Percentiles rank a stretch among this genome's conserved stretches.
Conservation (phyloP, 352 stramenopile species). For the Phytopythium mirpurense region DNA sequence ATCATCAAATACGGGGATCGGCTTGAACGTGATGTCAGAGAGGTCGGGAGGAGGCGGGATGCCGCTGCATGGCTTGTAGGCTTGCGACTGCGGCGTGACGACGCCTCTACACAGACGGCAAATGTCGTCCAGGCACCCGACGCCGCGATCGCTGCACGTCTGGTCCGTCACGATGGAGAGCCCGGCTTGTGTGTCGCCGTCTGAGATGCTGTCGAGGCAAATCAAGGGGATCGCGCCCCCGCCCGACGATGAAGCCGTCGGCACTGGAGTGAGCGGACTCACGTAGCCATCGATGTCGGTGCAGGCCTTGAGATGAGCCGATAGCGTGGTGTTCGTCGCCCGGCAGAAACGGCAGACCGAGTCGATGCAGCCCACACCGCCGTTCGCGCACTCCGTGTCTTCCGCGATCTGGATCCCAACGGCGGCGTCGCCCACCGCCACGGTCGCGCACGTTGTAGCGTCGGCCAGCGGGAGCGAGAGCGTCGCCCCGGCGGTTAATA, state of each 20-base stretch:
- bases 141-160: constrained; percentile 23
- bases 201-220: not conserved
- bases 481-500: no score
- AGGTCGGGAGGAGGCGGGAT: constrained; percentile 12
- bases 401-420: not conserved
- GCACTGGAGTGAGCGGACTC: constrained; percentile 9
- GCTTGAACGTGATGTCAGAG: constrained; percentile 20
- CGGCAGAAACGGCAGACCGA: constrained; percentile 2
- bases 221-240: not conserved
- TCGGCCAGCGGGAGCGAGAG: no score
- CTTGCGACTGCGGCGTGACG: constrained; percentile 18
- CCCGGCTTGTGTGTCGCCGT: not conserved
- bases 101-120: constrained; percentile 26
- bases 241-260: not conserved
- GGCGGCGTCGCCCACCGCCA: not conserved
- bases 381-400: not conserved
- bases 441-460: not conserved
- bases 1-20: constrained; percentile 10
- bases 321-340: constrained; percentile 8
- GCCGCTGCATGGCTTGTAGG: constrained; percentile 16
- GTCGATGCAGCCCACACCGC: constrained; percentile 2
- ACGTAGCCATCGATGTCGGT: constrained; percentile 11
- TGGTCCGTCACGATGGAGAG: constrained; percentile 22
- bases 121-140: constrained; percentile 20
- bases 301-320: not conserved